Percentiles rank a stretch among this genome's conserved stretches.
phyloP scores from a whole-genome alignment of 306 rosid species.

The Erythrophleum fordii region DNA sequence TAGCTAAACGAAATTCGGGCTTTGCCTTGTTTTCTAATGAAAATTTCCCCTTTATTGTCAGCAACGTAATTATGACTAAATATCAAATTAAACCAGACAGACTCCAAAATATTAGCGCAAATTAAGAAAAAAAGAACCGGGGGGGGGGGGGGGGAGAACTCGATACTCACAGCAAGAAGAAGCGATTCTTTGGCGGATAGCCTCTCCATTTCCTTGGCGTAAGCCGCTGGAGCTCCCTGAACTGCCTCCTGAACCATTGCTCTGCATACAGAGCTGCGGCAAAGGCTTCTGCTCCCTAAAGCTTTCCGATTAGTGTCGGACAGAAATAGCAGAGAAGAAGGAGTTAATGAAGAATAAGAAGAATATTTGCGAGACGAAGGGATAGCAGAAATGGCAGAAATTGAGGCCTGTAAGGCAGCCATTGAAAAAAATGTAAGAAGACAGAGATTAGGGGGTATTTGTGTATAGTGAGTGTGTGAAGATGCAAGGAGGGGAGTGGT shows the following conservation, averaged over 20 bases:
- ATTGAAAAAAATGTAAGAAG: conserved; percentile 42
- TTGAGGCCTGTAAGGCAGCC: conserved; percentile 47
- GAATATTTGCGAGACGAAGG: conserved; percentile 34
- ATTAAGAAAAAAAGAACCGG: no score
- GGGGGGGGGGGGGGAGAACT: background rate
- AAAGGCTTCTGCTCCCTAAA: conserved; percentile 12
- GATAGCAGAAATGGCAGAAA: conserved; percentile 48
- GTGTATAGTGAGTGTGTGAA: background rate
- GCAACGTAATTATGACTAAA: background rate
- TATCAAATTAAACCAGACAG: background rate
- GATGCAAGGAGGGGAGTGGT: background rate
- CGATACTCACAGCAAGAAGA: conserved; percentile 86
- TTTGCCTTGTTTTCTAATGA: no score
- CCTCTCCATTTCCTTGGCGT: conserved; percentile 99
- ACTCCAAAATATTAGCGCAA: background rate
- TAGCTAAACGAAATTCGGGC: background rate
- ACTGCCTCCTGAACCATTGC: conserved; percentile 86
- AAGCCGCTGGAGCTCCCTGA: conserved; percentile 88
- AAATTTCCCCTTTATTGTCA: background rate
- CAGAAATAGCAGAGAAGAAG: conserved; percentile 28
- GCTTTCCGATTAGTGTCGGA: conserved; percentile 21
- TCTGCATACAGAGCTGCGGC: conserved; percentile 44
- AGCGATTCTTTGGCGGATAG: conserved; percentile 97
- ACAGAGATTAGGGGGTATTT: conserved; percentile 6
- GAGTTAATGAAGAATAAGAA: conserved; percentile 20